A percentile compares a stretch with the other conserved stretches of the same genome.
These are phyloP conservation scores for Penicillium polonicum DNA, from an alignment of 2,329 filamentous ascomycete genomes.

Conservation along the genomic window DNA sequence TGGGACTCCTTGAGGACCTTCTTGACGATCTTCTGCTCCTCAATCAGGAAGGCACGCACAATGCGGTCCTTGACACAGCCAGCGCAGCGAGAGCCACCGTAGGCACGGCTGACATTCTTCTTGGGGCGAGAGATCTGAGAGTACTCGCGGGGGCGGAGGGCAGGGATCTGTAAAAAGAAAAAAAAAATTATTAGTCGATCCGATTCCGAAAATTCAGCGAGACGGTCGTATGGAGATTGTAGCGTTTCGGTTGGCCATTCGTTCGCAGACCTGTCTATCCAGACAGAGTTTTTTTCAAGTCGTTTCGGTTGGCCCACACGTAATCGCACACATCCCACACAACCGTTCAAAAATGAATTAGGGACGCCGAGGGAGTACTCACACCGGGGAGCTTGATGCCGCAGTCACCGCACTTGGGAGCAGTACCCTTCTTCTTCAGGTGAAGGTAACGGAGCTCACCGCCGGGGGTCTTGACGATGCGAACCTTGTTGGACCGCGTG, in stretches of 20 bases:
- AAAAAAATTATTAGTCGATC: conserved; percentile 18
- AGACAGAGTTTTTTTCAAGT: conserved; percentile 15
- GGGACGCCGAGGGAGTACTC: conserved; percentile 55
- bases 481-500: conserved; percentile 95
- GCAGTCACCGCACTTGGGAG: conserved; percentile 99
- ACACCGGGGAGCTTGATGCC: conserved; percentile 96
- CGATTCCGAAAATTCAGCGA: conserved; percentile 3
- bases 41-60: conserved; percentile 96
- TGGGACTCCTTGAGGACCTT: conserved; percentile 99
- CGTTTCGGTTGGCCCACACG: conserved; percentile 15
- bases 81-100: conserved; percentile 96
- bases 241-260: conserved; percentile 15
- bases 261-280: conserved; percentile 9
- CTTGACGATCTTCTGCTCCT: conserved; percentile 99
- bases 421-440: conserved; percentile 99
- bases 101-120: conserved; percentile 99
- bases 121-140: conserved; percentile 94
- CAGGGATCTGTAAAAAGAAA: conserved; percentile 66
- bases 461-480: conserved; percentile 93
- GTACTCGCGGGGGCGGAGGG: conserved; percentile 98
- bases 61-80: conserved; percentile 98
- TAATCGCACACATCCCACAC: conserved; percentile 19
- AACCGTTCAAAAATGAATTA: conserved; percentile 10
- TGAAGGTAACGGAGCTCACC: conserved; percentile 94
- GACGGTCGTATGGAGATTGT: conserved; percentile 7